Evolutionary conservation across 1,284 basidiomycete genomes (phyloP).

Genomic region (Cystobasidium slooffiae): DNA sequence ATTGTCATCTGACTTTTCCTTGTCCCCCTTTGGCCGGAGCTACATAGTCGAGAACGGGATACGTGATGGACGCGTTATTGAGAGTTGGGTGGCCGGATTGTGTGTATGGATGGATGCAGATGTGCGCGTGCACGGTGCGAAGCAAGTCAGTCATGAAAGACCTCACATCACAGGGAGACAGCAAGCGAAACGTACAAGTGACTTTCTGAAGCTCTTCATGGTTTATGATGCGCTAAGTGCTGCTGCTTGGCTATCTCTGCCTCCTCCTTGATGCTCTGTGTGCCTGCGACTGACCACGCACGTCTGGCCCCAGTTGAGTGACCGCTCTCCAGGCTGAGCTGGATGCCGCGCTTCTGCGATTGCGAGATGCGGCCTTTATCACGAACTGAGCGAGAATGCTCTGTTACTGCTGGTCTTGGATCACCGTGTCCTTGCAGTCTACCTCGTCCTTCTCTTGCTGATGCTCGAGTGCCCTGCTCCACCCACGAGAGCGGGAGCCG

Average conservation of each 20-base stretch:
- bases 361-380: too few relatives aligned
- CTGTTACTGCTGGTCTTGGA: not conserved
- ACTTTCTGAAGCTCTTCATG: conserved; percentile 32
- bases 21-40: not conserved
- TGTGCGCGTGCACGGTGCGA: conserved; percentile 8
- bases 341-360: too few relatives aligned
- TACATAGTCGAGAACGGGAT: conserved; percentile 4
- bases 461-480: too few relatives aligned
- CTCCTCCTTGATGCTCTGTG: not conserved
- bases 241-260: not conserved
- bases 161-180: not conserved
- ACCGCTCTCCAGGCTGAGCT: too few relatives aligned
- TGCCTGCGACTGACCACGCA: not conserved
- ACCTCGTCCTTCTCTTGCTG: not conserved
- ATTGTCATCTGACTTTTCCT: conserved; percentile 15
- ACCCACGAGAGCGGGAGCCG: too few relatives aligned
- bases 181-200: not conserved
- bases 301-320: too few relatives aligned
- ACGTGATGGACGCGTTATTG: not conserved
- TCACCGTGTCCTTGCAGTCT: not conserved
- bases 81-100: conserved; percentile 7
- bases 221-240: not conserved
- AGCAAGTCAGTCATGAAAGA: not conserved
- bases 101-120: not conserved
- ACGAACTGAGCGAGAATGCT: too few relatives aligned